Percentiles rank a stretch among this genome's conserved stretches.
phyloP scores from a whole-genome alignment of 371 early-diverging fungal species.

The Hamiltosporidium tvaerminnensis region DNA sequence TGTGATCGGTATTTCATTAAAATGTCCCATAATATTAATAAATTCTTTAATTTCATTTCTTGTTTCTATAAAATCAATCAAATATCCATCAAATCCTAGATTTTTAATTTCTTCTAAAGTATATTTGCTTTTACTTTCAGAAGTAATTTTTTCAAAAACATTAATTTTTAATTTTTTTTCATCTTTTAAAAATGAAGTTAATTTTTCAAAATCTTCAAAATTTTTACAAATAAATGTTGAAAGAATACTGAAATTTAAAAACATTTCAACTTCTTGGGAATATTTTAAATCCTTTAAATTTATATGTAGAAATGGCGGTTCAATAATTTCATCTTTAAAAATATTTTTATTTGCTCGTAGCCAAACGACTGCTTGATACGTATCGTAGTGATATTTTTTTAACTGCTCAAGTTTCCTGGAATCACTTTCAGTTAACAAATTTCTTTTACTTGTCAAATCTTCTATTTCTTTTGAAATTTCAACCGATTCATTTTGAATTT shows the following conservation, averaged over 20 bases:
- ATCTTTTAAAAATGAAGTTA: conserved; percentile 48
- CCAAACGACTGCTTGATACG: conserved; percentile 46
- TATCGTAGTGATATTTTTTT: conserved; percentile 45
- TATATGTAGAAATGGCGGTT: conserved; percentile 46
- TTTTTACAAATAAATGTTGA: conserved; percentile 51
- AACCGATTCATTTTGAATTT: conserved; percentile 25
- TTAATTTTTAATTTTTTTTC: conserved; percentile 42
- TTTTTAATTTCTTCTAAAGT: conserved; percentile 9
- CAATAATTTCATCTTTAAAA: conserved; percentile 45
- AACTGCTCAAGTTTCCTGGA: conserved; percentile 32
- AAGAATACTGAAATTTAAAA: conserved; percentile 43
- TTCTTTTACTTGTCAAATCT: conserved; percentile 19
- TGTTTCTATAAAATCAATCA: conserved; percentile 47
- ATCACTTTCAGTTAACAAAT: conserved; percentile 27
- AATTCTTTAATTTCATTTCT: conserved; percentile 36
- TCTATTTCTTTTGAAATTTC: conserved; percentile 30
- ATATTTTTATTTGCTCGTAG: conserved; percentile 36
- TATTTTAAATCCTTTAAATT: conserved; percentile 37
- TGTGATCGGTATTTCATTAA: conserved; percentile 46
- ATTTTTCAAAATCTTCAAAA: conserved; percentile 35
- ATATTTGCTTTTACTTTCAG: neutral
- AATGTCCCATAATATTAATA: conserved; percentile 33
- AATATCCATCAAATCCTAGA: conserved; percentile 35
- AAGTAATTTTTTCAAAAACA: conserved; percentile 29
- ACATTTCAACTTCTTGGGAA: conserved; percentile 41